phyloP scores from a whole-genome alignment of 805 yeast genomes.

The Debaryomyces castellii region DNA sequence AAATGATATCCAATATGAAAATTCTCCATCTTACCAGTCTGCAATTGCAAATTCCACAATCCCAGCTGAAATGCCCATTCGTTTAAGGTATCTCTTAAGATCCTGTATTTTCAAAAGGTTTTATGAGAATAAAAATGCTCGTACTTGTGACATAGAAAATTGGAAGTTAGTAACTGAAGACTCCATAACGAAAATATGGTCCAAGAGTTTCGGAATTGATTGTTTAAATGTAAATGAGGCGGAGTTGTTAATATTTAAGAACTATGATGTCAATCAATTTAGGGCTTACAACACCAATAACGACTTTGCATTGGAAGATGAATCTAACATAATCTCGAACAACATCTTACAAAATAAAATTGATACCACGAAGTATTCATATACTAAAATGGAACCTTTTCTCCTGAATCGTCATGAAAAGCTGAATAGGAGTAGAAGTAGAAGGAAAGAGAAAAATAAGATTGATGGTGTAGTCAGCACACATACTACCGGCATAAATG shows the following conservation, averaged over 20 bases:
- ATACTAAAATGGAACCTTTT: slow-evolving; percentile 16
- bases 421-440: slow-evolving; percentile 1
- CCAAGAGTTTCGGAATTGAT: slow-evolving; percentile 51
- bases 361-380: slow-evolving; percentile 32
- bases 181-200: slow-evolving; percentile 51
- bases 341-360: slow-evolving; percentile 31
- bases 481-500: slow-evolving; percentile 15
- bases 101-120: slow-evolving; percentile 57
- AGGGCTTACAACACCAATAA: slow-evolving; percentile 26
- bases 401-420: slow-evolving; percentile 4
- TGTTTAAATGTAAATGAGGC: slow-evolving; percentile 54
- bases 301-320: slow-evolving; percentile 22
- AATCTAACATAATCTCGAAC: slow-evolving; percentile 18
- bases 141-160: slow-evolving; percentile 17
- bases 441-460: slow-evolving; percentile 1
- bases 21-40: slow-evolving; percentile 21
- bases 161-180: slow-evolving; percentile 71
- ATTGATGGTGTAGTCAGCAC: slow-evolving; percentile 12
- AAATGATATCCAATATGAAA: slow-evolving; percentile 30
- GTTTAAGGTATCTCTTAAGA: slow-evolving; percentile 54
- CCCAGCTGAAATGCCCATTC: slow-evolving; percentile 48
- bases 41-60: slow-evolving; percentile 24
- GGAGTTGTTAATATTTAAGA: slow-evolving; percentile 40
- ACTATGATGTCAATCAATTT: slow-evolving; percentile 32
- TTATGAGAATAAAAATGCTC: slow-evolving; percentile 31